Base-by-base conservation (phyloP, 805 yeast species). In the Scheffersomyces ergatensis region DNA sequence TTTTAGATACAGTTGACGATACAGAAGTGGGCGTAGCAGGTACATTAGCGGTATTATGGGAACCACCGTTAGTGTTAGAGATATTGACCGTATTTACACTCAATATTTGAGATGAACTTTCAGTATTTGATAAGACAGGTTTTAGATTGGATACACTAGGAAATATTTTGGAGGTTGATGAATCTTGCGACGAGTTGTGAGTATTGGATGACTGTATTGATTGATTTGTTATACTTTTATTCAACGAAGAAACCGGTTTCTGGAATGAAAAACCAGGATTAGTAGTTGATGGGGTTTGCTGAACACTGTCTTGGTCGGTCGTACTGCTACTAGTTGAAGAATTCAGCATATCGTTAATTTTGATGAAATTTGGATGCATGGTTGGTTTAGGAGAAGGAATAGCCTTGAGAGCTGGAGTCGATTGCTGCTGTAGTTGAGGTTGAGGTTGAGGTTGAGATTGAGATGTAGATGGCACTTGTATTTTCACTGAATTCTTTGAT, bases 1-100 rank as follows among this genome's bases (percentile, higher is more conserved):
- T 43, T 29, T 43, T 46, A 11, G 43, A 39, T 9, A 39, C 37
- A 12, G 45, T n/a, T n/a, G n/a, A n/a, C n/a, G n/a, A n/a, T n/a
- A n/a, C n/a, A n/a, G n/a, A n/a, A n/a, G n/a, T n/a, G n/a, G n/a
- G n/a, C n/a, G n/a, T n/a, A n/a, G n/a, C n/a, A n/a, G n/a, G n/a
- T n/a, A n/a, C n/a, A n/a, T n/a, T n/a, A n/a, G n/a, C n/a, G n/a
- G n/a, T n/a, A 26, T 13, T 17, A 21, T 21, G 6, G 9, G 6
- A 7, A 21, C 9, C 9, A 21, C 9, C 9, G 9, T 31, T 31
- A 18, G 13, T 31, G 13, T 27, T 27, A n/a, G 32, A 27, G 13
- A 27, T 5, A 21, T 21, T 21, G 9, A 7, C 9, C 9, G 24
- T 21, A 21, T 21, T 21, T 21, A 21, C 9, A 21, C 24, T 21